Base-by-base conservation (phyloP, 2,329 filamentous ascomycete genomes). In the Xylariaceae sp. region DNA sequence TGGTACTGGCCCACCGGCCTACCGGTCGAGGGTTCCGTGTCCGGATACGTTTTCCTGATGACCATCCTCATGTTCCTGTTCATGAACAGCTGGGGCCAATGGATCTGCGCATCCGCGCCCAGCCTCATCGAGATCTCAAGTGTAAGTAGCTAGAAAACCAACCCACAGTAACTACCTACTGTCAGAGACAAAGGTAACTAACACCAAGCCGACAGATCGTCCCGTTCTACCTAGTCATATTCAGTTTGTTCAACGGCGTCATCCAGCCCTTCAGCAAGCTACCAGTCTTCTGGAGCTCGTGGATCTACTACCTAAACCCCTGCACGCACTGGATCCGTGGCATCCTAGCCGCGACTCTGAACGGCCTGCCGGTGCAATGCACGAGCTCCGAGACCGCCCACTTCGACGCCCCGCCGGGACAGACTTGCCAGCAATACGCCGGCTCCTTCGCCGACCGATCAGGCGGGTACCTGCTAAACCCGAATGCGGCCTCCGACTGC, bases 201-300 rank as follows among this genome's bases (percentile, higher is more conserved):
- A 34, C n/a, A 48, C 50, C 51, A 30, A 54, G 30, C 18, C 2
- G 0, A 21, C 5, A 77, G 73, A 72, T 85, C 19, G 74, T 90
- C 5, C 88, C 88, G 0, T 90, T 92, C 74, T 89, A 92, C 78
- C 88, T 92, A 72, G 83, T 91, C 68, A 84, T 89, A 75, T 85
- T 88, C 64, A 79, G 78, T 39, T 71, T 89, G 21, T 91, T 92
- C 77, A 91, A 89, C 72, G 88, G 88, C 60, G 83, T 92, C 18
- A 80, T 92, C 9, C 79, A 86, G 2, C 83, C 87, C 0, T 91
- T 88, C 68, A 61, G 70, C 1, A 72, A 77, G 56, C 74, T 91
- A 30, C 81, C 83, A 0, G 80, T 81, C 22, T 89, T 90, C 73
- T 92, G 85, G 85, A 74, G 77, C 37, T 88, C 86, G 71, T 89